These are phyloP conservation scores for Trichoderma atrobrunneum DNA, from an alignment of 2,329 filamentous ascomycete species.

Conservation along the genomic window DNA sequence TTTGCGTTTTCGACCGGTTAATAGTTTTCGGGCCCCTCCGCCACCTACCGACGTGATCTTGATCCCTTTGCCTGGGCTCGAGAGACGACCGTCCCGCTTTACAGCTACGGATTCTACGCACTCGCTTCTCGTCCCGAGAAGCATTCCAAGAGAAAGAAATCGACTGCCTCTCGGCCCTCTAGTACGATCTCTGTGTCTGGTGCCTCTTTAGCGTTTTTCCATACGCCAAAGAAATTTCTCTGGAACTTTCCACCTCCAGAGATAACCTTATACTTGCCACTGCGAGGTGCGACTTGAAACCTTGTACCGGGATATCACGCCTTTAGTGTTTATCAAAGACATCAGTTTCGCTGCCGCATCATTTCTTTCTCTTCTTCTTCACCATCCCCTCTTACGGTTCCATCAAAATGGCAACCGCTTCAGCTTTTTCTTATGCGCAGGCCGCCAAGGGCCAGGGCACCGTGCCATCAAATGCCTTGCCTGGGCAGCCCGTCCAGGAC, in stretches of 20 bases:
- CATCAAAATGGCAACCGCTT: constrained; percentile 50
- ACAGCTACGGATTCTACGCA: constrained; percentile 13
- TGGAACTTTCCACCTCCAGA: not conserved
- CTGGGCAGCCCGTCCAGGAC: constrained; percentile 28
- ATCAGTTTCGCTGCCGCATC: constrained; percentile 22
- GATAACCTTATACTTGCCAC: constrained; percentile 19
- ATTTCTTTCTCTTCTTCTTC: constrained; percentile 28
- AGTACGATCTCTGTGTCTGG: not conserved
- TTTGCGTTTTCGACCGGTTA: constrained; percentile 10
- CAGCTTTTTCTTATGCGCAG: constrained; percentile 89
- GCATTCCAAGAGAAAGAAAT: not conserved
- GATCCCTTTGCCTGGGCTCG: constrained; percentile 17
- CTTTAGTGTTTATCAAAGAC: constrained; percentile 21
- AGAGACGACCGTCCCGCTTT: constrained; percentile 21
- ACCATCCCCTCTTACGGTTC: not conserved
- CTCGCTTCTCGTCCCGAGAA: not conserved
- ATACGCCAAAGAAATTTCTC: not conserved
- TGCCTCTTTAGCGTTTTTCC: not conserved
- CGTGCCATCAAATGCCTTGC: constrained; percentile 31
- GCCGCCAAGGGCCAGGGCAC: constrained; percentile 76
- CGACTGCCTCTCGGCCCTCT: not conserved
- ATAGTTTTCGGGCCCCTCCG: constrained; percentile 14
- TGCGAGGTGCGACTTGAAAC: constrained; percentile 22
- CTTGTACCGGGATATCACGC: constrained; percentile 13
- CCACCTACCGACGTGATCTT: constrained; percentile 21